Conservation (phyloP, 441 rosid species). For the Euphorbia celastroides region DNA sequence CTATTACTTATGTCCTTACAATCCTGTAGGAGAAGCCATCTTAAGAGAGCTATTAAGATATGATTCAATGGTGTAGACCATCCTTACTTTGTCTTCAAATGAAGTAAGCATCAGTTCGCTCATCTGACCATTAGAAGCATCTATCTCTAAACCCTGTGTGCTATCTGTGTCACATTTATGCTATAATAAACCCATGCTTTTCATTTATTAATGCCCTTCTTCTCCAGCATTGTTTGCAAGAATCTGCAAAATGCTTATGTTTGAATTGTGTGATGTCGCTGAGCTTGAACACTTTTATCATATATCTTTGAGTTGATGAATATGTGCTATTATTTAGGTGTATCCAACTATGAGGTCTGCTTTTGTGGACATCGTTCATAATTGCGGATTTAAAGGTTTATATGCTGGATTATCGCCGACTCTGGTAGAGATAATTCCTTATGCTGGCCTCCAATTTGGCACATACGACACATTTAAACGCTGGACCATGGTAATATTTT, state of each 20-base stretch:
- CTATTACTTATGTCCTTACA: no score
- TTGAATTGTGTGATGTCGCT: not conserved
- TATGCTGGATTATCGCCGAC: slow-evolving; percentile 95
- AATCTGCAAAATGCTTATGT: not conserved
- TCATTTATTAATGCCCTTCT: not conserved
- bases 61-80: no score
- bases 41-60: no score
- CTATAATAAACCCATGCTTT: no score
- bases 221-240: not conserved
- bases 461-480: slow-evolving; percentile 86
- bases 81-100: no score
- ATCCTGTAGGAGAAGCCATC: no score
- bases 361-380: slow-evolving; percentile 54
- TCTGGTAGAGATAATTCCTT: slow-evolving; percentile 88
- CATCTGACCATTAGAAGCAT: no score
- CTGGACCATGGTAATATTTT: slow-evolving; percentile 54
- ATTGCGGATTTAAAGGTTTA: slow-evolving; percentile 80
- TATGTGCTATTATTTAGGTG: no score
- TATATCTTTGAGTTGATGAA: slow-evolving; percentile 12
- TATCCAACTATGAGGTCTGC: slow-evolving; percentile 94
- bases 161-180: no score
- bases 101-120: no score
- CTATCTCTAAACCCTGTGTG: no score
- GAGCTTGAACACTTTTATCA: not conserved
- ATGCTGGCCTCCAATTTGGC: slow-evolving; percentile 97